Conservation (phyloP, 2,329 filamentous ascomycete genomes). For the Penicillium hesseltinei region DNA sequence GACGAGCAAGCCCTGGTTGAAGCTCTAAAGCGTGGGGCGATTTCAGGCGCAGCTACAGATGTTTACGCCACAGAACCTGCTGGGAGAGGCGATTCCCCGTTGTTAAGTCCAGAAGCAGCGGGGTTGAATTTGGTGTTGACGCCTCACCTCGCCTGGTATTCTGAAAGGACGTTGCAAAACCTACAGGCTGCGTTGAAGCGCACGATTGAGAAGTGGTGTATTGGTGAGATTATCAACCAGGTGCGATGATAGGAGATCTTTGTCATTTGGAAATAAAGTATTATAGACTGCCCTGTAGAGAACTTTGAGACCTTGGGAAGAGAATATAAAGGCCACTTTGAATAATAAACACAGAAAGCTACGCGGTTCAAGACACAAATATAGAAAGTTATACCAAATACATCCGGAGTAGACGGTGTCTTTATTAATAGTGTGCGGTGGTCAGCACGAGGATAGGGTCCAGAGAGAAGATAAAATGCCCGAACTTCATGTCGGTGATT, state of each 20-base stretch:
- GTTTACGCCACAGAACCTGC: constrained; percentile 46
- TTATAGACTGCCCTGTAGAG: not conserved
- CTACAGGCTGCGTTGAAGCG: constrained; percentile 31
- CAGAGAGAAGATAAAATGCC: too few species aligned
- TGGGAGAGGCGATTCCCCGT: constrained; percentile 42
- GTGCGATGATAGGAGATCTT: not conserved
- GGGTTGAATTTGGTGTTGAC: constrained; percentile 51
- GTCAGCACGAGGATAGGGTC: too few species aligned
- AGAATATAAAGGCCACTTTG: not conserved
- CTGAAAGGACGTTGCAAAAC: constrained; percentile 48
- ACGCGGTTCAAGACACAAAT: not conserved
- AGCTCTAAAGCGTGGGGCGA: constrained; percentile 44
- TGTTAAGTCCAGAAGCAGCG: constrained; percentile 39
- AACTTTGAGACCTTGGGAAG: not conserved
- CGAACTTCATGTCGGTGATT: too few species aligned
- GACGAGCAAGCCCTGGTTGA: constrained; percentile 48
- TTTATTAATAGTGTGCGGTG: too few species aligned
- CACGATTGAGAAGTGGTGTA: constrained; percentile 12
- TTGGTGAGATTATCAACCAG: constrained; percentile 11
- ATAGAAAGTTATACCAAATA: not conserved
- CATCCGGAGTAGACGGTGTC: not conserved
- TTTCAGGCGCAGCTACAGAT: constrained; percentile 51
- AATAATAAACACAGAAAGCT: not conserved
- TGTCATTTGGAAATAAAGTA: not conserved
- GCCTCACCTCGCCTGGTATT: constrained; percentile 56